Evolutionary conservation across 768 basidiomycete species (phyloP).

Genomic region (Pleurotus tuber-regium): DNA sequence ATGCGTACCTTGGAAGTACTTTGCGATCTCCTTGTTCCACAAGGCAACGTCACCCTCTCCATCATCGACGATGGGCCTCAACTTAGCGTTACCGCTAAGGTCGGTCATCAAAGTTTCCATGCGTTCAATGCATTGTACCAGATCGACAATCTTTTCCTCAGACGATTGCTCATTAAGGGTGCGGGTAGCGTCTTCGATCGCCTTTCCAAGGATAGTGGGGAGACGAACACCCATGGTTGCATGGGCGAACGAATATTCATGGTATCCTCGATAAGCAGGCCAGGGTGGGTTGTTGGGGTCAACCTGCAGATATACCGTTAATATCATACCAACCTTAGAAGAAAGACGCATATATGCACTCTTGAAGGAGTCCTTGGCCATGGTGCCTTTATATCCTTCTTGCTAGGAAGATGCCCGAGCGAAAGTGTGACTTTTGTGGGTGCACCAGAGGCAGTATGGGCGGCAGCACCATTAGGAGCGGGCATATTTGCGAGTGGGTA

Average conservation of each 20-base stretch:
- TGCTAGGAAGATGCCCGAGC: slow-evolving; percentile 71
- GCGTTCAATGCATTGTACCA: slow-evolving; percentile 81
- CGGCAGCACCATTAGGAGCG: no score
- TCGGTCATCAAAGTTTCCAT: slow-evolving; percentile 91
- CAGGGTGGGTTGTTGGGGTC: slow-evolving; percentile 84
- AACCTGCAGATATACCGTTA: slow-evolving; percentile 37
- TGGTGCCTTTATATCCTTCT: slow-evolving; percentile 66
- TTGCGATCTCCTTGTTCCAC: slow-evolving; percentile 97
- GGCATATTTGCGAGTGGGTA: no score
- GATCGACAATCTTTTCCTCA: slow-evolving; percentile 83
- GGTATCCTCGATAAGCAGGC: slow-evolving; percentile 80
- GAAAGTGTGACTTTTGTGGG: slow-evolving; percentile 68
- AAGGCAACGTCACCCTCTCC: slow-evolving; percentile 88
- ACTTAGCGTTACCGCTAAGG: slow-evolving; percentile 77
- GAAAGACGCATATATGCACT: slow-evolving; percentile 31
- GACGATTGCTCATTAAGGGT: slow-evolving; percentile 84
- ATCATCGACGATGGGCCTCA: slow-evolving; percentile 88
- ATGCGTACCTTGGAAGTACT: slow-evolving; percentile 80
- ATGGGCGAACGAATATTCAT: slow-evolving; percentile 81
- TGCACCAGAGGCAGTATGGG: slow-evolving; percentile 27
- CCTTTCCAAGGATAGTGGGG: slow-evolving; percentile 94
- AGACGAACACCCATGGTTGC: slow-evolving; percentile 96
- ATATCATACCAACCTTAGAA: neutral
- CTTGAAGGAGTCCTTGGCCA: slow-evolving; percentile 77
- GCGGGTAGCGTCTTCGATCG: slow-evolving; percentile 85